Conservation (phyloP, 2,329 filamentous ascomycete species). For the Pseudocercospora macadamiae region DNA sequence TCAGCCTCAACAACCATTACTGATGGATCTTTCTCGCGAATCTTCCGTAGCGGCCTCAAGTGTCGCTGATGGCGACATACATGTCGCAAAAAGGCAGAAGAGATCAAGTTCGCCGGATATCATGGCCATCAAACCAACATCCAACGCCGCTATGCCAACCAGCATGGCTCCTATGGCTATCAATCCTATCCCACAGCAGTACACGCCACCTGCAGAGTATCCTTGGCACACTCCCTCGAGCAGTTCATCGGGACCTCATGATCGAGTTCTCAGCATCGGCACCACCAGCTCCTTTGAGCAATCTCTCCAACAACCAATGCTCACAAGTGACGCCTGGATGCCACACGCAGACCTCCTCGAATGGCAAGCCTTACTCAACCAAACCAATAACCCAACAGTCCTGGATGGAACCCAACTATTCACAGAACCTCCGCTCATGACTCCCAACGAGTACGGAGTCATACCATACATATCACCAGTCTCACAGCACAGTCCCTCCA, state of each 20-base stretch:
- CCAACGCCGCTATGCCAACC: not conserved
- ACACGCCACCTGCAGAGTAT: not conserved
- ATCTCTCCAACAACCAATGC: not conserved
- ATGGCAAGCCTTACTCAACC: slow-evolving; percentile 2
- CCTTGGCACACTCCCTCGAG: not conserved
- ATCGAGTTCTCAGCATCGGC: not conserved
- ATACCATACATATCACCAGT: not conserved
- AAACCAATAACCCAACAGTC: not conserved
- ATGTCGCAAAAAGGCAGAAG: not conserved
- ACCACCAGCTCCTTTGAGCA: not conserved
- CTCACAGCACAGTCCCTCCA: not conserved
- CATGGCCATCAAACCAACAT: not conserved
- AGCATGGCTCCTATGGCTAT: not conserved
- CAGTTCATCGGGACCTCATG: not conserved
- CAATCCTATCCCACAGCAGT: not conserved
- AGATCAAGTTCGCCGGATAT: not conserved
- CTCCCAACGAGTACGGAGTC: not conserved
- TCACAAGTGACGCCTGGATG: slow-evolving; percentile 2
- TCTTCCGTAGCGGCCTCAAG: not conserved
- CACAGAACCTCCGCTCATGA: not conserved
- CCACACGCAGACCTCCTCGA: not conserved
- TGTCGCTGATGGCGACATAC: not conserved
- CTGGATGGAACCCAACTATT: not conserved
- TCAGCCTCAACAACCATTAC: not conserved
- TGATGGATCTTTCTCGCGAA: not conserved